A percentile compares a stretch with the other conserved stretches of the same genome.
Conservation (phyloP, 208 protist species). For the Dictyostelium gargantuum region DNA sequence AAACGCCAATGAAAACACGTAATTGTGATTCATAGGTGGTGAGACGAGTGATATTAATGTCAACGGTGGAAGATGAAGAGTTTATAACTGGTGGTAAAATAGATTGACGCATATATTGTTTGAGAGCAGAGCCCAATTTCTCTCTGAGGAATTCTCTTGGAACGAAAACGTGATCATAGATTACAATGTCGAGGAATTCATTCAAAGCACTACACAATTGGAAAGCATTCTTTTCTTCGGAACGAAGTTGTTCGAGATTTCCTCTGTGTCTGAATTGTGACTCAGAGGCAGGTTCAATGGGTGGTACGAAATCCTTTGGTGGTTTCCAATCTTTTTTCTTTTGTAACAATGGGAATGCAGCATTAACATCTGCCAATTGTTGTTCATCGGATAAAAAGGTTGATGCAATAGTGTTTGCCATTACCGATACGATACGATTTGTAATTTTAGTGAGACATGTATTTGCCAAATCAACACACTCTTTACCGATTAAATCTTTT, state of each 20-base stretch:
- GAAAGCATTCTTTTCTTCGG: slow-evolving; percentile 36
- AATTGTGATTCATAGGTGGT: slow-evolving; percentile 11
- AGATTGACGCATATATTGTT: slow-evolving; percentile 16
- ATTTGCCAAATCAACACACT: neutral
- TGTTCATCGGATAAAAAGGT: neutral
- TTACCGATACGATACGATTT: neutral
- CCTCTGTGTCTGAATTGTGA: neutral
- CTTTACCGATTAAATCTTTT: slow-evolving; percentile 39
- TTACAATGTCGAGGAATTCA: slow-evolving; percentile 23
- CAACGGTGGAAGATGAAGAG: neutral
- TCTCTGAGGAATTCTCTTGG: slow-evolving; percentile 66
- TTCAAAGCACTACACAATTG: slow-evolving; percentile 53
- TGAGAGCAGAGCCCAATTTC: slow-evolving; percentile 3
- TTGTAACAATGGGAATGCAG: slow-evolving; percentile 38
- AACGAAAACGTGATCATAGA: slow-evolving; percentile 31
- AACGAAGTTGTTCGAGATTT: neutral
- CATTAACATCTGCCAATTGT: slow-evolving; percentile 64
- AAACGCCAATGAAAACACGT: slow-evolving; percentile 26
- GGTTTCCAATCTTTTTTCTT: slow-evolving; percentile 62
- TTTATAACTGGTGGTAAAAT: neutral
- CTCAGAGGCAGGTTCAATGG: slow-evolving; percentile 44
- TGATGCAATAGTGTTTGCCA: neutral
- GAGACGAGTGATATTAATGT: slow-evolving; percentile 35
- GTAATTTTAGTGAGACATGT: slow-evolving; percentile 20
- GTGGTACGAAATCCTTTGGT: slow-evolving; percentile 68